Conservation (phyloP, 1,284 basidiomycete species). For the Thelephora terrestris region DNA sequence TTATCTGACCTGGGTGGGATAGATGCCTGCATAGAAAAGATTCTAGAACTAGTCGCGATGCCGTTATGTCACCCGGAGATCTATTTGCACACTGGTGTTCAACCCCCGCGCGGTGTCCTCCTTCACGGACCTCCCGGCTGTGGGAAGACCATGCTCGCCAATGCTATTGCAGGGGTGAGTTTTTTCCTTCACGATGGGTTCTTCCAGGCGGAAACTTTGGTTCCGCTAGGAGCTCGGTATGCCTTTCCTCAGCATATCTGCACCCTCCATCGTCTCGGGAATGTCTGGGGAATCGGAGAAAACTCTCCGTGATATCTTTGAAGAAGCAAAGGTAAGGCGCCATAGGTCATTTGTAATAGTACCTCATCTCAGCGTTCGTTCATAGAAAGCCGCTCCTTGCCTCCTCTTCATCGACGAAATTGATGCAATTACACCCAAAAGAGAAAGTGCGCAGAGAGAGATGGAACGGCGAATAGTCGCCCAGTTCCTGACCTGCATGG, state of each 20-base stretch:
- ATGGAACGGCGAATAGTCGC: slow-evolving; percentile 98
- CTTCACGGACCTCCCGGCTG: slow-evolving; percentile 95
- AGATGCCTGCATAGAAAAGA: slow-evolving; percentile 78
- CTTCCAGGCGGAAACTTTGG: slow-evolving; percentile 6
- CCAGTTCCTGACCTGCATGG: slow-evolving; percentile 96
- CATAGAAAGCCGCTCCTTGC: slow-evolving; percentile 78
- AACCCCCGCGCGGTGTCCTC: slow-evolving; percentile 88
- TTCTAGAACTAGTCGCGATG: slow-evolving; percentile 93
- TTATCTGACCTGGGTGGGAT: slow-evolving; percentile 87
- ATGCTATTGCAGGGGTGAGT: slow-evolving; percentile 87
- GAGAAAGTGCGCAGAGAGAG: slow-evolving; percentile 94
- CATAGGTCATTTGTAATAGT: not conserved
- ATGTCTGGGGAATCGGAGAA: slow-evolving; percentile 99
- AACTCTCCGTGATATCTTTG: slow-evolving; percentile 91
- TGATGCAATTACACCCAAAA: slow-evolving; percentile 94
- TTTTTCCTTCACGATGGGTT: not conserved
- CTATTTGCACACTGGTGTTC: slow-evolving; percentile 87
- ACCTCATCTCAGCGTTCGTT: not conserved
- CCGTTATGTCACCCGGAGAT: slow-evolving; percentile 94
- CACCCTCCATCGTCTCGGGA: slow-evolving; percentile 91
- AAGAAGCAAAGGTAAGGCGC: slow-evolving; percentile 74
- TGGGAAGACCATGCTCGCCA: slow-evolving; percentile 88
- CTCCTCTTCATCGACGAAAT: slow-evolving; percentile 95
- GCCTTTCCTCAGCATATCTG: slow-evolving; percentile 90
- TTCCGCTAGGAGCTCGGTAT: slow-evolving; percentile 69